Evolutionary conservation across 768 basidiomycete genomes (phyloP), one percentile per base, ranked within the genome.

Genomic region (Postia placenta): DNA sequence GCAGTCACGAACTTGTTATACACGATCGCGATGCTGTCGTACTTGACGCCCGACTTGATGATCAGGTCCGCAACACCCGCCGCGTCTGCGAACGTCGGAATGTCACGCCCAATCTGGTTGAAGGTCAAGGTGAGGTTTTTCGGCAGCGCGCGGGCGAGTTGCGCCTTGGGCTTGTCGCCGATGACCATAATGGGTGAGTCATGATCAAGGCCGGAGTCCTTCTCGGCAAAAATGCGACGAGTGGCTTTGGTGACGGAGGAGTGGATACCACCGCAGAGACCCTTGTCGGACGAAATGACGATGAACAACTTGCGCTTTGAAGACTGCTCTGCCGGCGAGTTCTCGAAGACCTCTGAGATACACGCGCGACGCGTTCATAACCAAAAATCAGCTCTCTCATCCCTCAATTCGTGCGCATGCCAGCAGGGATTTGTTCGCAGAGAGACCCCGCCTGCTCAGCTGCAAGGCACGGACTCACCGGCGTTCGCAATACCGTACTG

Each of bases 251-350:
- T 78, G 64, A 98, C 90, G 47, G 92, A 92, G 36, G 95, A 98
- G 76, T 98, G 95, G 62, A 99, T 95, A 78, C 96, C 95, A 72
- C 96, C 95, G 65, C 95, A 99, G 50, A 99, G 90, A 72, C 96
- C 95, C 73, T 94, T 93, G 83, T 98, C 95, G 48, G 95, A 97
- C 40, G 95, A 96, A 63, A 96, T 70, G 66, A 94, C 91, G 57
- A 98, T 67, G 75, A 95, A 93, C 57, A 98, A 91, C 64, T 87
- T 89, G 66, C 79, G 82, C 62, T 83, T 75, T 39, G 80, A 74
- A 19, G 82, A 73, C 36, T 79, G 74, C 63, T 90, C 87, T 11
- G 85, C 73, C 23, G 80, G 66, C 5, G 84, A 72, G 69, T 95
- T 79, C 49, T 82, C 75, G 73, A 94, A 96, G 60, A 98, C 80